Base-by-base conservation (phyloP, 2,329 filamentous ascomycete genomes). In the Gaeumannomyces tritici region DNA sequence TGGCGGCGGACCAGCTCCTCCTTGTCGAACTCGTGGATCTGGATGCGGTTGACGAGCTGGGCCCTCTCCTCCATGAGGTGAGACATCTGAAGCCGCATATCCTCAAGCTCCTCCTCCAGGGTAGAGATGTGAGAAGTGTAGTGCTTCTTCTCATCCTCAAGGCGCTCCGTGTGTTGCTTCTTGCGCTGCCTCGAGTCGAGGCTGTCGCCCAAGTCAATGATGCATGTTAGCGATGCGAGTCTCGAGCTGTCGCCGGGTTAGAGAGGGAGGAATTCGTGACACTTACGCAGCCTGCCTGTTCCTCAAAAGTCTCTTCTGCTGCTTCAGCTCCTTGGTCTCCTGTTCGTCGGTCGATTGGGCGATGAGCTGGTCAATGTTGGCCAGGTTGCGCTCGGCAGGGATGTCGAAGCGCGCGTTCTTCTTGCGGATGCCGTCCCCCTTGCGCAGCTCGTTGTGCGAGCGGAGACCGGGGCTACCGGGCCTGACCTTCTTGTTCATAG, bases 331-430 rank as follows among this genome's bases (percentile, higher is more conserved):
- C 82, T 96, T 98, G 79, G 96, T 90, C 79, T 96, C 89, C 67
- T 95, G 87, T 71, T 98, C 93, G 74, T 96, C 89, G 62, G 86
- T 91, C 47, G 91, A 93, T 76, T 91, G 87, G 61, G 88, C 83
- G 75, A 99, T 98, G 71, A 98, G 83, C 65, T 91, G 84, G 75
- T 99, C 95, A 76, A 99, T 98, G 77, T 96, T 98, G 80, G 85
- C 88, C 69, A 99, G 84, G 71, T 93, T 98, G 65, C 93, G 86
- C 77, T 97, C 95, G 57, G 90, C 87, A 12, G 95, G 95, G 68
- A 99, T 99, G 72, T 98, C 93, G 76, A 98, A 97, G 68, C 93
- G 89, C 67, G 93, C 92, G 72, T 98, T 99, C 89, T 98, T 98
- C 87, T 99, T 99, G 71, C 95, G 86, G 75, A 98, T 96, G 65